A percentile compares a stretch with the other conserved stretches of the same genome.
phyloP scores from a whole-genome alignment of 2,329 filamentous ascomycete genomes.

The Pseudogymnoascus sp. region DNA sequence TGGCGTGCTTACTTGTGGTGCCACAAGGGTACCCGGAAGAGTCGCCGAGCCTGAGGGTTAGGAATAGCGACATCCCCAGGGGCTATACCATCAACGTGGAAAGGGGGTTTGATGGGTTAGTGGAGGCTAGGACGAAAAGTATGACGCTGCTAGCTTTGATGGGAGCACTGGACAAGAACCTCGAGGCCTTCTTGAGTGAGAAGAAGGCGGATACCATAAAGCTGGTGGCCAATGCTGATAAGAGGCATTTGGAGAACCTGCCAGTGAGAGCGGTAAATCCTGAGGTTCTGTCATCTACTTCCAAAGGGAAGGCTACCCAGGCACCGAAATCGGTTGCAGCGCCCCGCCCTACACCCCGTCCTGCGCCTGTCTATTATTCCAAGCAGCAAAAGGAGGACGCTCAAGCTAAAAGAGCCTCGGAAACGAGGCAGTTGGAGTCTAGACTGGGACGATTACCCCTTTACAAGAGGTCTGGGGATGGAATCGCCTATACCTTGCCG shows the following conservation, averaged over 20 bases:
- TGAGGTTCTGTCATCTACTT: conserved; percentile 2
- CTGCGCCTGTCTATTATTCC: conserved; percentile 36
- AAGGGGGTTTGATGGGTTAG: conserved; percentile 61
- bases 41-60: conserved; percentile 53
- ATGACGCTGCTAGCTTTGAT: conserved; percentile 58
- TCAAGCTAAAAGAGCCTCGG: conserved; percentile 53
- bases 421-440: conserved; percentile 66
- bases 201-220: conserved; percentile 67
- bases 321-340: conserved; percentile 33
- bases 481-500: conserved; percentile 61
- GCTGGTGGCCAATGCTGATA: conserved; percentile 37
- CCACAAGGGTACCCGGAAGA: conserved; percentile 55
- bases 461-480: conserved; percentile 63
- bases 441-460: conserved; percentile 60
- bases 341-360: conserved; percentile 12
- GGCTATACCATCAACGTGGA: conserved; percentile 72
- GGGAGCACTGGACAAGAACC: conserved; percentile 62
- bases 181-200: conserved; percentile 62
- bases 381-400: conserved; percentile 55
- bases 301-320: conserved; percentile 21
- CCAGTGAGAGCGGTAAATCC: conserved; percentile 23
- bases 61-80: conserved; percentile 62
- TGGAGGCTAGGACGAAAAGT: conserved; percentile 41
- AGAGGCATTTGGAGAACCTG: conserved; percentile 24
- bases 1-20: conserved; percentile 61